Conservation (phyloP, 768 basidiomycete genomes). For the Cystoderma amianthinum region DNA sequence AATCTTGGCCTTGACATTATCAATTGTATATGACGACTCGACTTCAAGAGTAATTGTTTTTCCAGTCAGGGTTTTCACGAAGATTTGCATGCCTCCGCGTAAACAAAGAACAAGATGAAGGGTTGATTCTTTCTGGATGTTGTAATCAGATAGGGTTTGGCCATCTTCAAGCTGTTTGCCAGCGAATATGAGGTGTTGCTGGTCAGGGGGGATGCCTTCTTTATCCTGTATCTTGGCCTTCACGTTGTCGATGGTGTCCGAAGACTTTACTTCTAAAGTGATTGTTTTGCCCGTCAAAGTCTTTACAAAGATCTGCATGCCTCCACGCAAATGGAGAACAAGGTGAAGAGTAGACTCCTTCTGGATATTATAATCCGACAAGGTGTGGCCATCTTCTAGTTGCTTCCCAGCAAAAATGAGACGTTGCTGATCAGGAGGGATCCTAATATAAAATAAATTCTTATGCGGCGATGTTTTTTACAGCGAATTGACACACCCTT, state of each 20-base stretch:
- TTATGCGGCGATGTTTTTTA: not conserved
- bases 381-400: slow-evolving; percentile 88
- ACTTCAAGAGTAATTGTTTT: slow-evolving; percentile 94
- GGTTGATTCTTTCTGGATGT: slow-evolving; percentile 87
- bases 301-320: slow-evolving; percentile 83
- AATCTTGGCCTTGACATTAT: slow-evolving; percentile 82
- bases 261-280: slow-evolving; percentile 85
- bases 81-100: slow-evolving; percentile 63
- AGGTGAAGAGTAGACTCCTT: slow-evolving; percentile 91
- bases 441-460: slow-evolving; percentile 22
- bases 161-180: slow-evolving; percentile 92
- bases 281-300: slow-evolving; percentile 87
- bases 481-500: slow-evolving; percentile 54
- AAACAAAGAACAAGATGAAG: slow-evolving; percentile 58
- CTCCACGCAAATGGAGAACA: slow-evolving; percentile 88
- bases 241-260: slow-evolving; percentile 83
- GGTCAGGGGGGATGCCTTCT: slow-evolving; percentile 84
- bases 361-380: slow-evolving; percentile 90
- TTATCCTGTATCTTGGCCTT: slow-evolving; percentile 94
- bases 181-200: slow-evolving; percentile 87
- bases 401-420: slow-evolving; percentile 97
- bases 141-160: slow-evolving; percentile 85
- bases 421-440: slow-evolving; percentile 88
- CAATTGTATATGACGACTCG: slow-evolving; percentile 89
- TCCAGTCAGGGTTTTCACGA: slow-evolving; percentile 82